Evolutionary conservation across 805 yeast genomes (phyloP), one percentile per base, ranked within the genome.

Genomic region (Candida incommunis): DNA sequence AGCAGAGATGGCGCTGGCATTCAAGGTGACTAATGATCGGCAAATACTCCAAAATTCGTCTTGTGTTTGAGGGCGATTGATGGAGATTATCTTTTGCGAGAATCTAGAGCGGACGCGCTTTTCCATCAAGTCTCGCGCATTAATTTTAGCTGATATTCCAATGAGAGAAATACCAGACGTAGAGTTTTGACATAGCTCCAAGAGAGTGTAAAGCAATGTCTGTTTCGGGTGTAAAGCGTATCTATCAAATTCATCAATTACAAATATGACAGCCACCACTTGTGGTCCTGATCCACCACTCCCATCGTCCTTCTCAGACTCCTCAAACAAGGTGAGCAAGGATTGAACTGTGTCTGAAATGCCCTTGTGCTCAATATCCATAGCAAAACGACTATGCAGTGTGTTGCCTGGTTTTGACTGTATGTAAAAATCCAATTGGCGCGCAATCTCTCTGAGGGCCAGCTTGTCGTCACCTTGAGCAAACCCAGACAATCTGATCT

Each of bases 31-130:
- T 9, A 68, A 62, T 22, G 68, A 59, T 20, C 59, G 55, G 13
- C 76, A 75, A 18, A 75, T 65, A 1, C 59, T 54, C 61, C 74
- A 64, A 52, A 80, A 83, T 13, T 67, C 71, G 1, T 70, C 75
- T 2, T 76, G 53, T 2, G 65, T 59, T 1, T 53, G 51, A 0
- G 79, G 68, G 43, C 76, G 77, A 22, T 74, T 73, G 29, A 86
- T 66, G 16, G 71, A 70, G 22, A 87, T 70, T 2, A 82, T 62
- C 43, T 94, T 66, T 57, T 90, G 96, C 16, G 92, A 79, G 59
- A 88, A 92, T 51, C 99, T 67, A 46, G 94, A 80, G 52, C 86
- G 73, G 0, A 92, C 97, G 54, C 99, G 71, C 57, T 90, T 92
- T 57, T 92, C 99, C 41, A 92, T 66, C 53, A 76, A 69, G 53